These are phyloP conservation scores for Lasiodiplodia gonubiensis DNA, from an alignment of 2,329 filamentous ascomycete genomes.

Conservation along the genomic window DNA sequence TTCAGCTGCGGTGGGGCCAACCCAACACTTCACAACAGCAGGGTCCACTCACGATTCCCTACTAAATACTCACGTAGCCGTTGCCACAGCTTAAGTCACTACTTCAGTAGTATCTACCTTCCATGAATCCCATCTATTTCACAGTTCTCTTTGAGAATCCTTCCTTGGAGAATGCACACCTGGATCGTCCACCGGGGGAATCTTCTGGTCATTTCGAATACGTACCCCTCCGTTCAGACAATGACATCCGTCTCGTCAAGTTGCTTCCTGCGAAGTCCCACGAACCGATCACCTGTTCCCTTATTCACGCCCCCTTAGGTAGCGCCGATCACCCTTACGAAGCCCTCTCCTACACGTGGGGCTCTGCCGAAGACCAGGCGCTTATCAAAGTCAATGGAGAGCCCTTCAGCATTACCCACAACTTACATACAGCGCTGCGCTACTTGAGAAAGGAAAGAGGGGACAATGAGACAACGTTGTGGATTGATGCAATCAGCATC, in stretches of 20 bases:
- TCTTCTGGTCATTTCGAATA: too few relatives aligned
- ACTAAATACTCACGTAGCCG: too few relatives aligned
- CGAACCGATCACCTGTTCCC: not conserved
- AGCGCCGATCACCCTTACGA: not conserved
- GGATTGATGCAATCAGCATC: constrained; percentile 41
- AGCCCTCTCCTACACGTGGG: constrained; percentile 1
- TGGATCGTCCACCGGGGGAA: too few relatives aligned
- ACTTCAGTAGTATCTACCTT: too few relatives aligned
- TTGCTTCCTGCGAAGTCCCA: not conserved
- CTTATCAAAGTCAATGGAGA: not conserved
- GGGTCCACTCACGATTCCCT: too few relatives aligned
- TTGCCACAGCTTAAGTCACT: too few relatives aligned
- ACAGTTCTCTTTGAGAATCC: too few relatives aligned
- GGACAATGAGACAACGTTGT: constrained; percentile 30
- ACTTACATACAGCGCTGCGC: not conserved
- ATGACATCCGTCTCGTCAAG: not conserved
- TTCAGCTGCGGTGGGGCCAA: too few relatives aligned
- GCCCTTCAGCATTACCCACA: not conserved
- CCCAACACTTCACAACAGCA: too few relatives aligned
- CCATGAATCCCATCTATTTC: too few relatives aligned
- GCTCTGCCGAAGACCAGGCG: not conserved
- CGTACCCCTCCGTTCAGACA: not conserved
- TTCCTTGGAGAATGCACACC: too few relatives aligned
- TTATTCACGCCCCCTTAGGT: not conserved
- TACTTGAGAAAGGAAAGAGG: not conserved